phyloP scores from a whole-genome alignment of 192 early-diverging fungal species.

The Physocladia obscura region DNA sequence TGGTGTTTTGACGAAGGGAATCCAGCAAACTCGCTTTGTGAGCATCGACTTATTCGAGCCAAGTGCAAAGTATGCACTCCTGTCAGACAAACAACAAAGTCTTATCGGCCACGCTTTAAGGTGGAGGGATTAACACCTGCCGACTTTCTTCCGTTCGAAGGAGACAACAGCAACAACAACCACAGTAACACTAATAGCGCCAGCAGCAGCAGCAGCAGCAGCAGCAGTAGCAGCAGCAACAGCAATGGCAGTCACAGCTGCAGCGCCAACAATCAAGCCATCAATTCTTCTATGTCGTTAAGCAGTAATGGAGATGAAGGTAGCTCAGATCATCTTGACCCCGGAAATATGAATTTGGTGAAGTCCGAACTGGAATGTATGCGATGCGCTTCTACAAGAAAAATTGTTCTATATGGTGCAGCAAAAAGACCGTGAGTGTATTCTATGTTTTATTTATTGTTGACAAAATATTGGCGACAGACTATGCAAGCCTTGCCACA shows the following conservation, averaged over 20 bases:
- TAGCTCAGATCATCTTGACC: background rate
- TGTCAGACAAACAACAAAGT: background rate
- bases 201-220: background rate
- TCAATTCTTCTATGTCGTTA: no score
- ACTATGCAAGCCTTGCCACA: slow-evolving; percentile 17
- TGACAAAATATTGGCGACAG: background rate
- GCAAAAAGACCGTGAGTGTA: slow-evolving; percentile 3
- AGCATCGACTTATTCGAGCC: slow-evolving; percentile 19
- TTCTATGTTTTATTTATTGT: background rate
- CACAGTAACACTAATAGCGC: background rate
- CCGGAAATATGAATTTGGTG: no score
- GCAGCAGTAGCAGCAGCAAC: background rate
- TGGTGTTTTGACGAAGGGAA: slow-evolving; percentile 29
- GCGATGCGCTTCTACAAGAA: background rate
- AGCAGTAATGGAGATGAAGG: background rate
- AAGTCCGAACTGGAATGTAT: background rate
- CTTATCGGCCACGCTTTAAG: slow-evolving; percentile 17
- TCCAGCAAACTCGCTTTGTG: slow-evolving; percentile 29
- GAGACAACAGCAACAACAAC: background rate
- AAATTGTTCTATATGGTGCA: background rate
- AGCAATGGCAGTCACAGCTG: background rate
- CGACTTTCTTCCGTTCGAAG: background rate
- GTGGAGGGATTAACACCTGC: background rate
- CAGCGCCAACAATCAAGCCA: background rate
- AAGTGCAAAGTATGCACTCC: slow-evolving; percentile 32